Evolutionary conservation across 768 basidiomycete species (phyloP), one percentile per base, ranked within the genome.

Genomic region (Russula dissimulans): DNA sequence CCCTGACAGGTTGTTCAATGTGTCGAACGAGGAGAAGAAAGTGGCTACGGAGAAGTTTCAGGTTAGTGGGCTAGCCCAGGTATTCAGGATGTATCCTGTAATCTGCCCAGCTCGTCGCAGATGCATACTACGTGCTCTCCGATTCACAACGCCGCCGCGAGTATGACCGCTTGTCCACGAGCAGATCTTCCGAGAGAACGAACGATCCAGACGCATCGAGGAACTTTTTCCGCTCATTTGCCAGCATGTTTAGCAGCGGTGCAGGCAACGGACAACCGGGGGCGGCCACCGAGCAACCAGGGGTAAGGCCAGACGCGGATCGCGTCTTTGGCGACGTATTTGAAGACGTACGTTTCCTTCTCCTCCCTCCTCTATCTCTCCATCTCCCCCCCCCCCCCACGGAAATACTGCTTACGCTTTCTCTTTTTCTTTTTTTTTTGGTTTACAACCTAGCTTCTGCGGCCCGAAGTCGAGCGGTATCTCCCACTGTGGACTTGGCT

Each of bases 111-210:
- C 84, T 87, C 8, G 85, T 97, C 63, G 92, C 94, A 55, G 94
- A 97, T 71, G 93, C 93, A 17, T 95, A 95, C 74, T 97, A 91
- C 70, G 89, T 95, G 31, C 81, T 97, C 41, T 92, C 90, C 3
- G 91, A 97, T 71, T 72, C 84, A 4, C 77, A 78, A 45, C 78
- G 88, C 59, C 81, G 86, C 59, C 77, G 71, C 67, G 88, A 91
- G 71, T 91, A 91, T 64, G 90, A 91, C 65, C 64, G 65, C 0
- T 72, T 91, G 0, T 87, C 87, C 68, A 71, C 75, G n/a, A 78
- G 82, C 8, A 81, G 80, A 53, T 63, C 78, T 8, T 69, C 75
- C 38, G 82, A 84, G 65, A 80, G 74, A 54, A 81, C 84, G 12
- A 75, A 75, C 18, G 82, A 87, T 64, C 86, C 91, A 1, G 77